These are phyloP conservation scores for Aspergillus avenaceus DNA, from an alignment of 495 filamentous ascomycete species.

Conservation along the genomic window DNA sequence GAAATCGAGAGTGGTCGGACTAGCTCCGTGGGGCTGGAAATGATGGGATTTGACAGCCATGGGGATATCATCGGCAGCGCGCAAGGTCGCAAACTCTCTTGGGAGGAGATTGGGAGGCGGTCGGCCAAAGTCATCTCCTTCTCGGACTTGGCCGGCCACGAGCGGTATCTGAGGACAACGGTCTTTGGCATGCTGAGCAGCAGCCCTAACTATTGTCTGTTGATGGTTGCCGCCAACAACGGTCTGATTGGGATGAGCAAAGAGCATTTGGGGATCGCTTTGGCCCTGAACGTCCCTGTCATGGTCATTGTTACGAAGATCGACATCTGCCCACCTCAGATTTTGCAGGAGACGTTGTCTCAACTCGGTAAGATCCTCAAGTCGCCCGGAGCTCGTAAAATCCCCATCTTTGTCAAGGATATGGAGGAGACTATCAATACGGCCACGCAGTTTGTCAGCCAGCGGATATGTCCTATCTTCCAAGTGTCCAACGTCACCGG, in stretches of 20 bases:
- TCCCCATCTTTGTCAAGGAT: slow-evolving; percentile 95
- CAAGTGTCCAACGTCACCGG: slow-evolving; percentile 98
- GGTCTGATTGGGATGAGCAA: slow-evolving; percentile 97
- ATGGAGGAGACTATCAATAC: slow-evolving; percentile 91
- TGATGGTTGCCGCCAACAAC: slow-evolving; percentile 99
- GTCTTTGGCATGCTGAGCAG: slow-evolving; percentile 93
- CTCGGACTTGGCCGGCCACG: slow-evolving; percentile 92
- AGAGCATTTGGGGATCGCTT: slow-evolving; percentile 92
- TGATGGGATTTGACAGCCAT: slow-evolving; percentile 92
- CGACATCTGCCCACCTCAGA: slow-evolving; percentile 95
- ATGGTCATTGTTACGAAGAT: slow-evolving; percentile 99
- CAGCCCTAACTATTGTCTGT: slow-evolving; percentile 93
- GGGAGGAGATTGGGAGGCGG: slow-evolving; percentile 96
- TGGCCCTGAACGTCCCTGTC: slow-evolving; percentile 93
- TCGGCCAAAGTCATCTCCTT: slow-evolving; percentile 96
- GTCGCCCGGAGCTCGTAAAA: slow-evolving; percentile 88
- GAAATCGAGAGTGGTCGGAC: slow-evolving; percentile 94
- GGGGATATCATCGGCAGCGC: slow-evolving; percentile 82
- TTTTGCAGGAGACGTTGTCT: slow-evolving; percentile 88
- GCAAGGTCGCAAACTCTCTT: slow-evolving; percentile 83
- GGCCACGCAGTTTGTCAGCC: slow-evolving; percentile 90
- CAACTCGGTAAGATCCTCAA: slow-evolving; percentile 91
- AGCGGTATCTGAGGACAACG: slow-evolving; percentile 91
- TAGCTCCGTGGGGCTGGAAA: slow-evolving; percentile 96
- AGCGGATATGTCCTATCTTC: slow-evolving; percentile 95